These are phyloP conservation scores for Drosera capensis DNA, from an alignment of 148 eudicot genomes.

Conservation along the genomic window DNA sequence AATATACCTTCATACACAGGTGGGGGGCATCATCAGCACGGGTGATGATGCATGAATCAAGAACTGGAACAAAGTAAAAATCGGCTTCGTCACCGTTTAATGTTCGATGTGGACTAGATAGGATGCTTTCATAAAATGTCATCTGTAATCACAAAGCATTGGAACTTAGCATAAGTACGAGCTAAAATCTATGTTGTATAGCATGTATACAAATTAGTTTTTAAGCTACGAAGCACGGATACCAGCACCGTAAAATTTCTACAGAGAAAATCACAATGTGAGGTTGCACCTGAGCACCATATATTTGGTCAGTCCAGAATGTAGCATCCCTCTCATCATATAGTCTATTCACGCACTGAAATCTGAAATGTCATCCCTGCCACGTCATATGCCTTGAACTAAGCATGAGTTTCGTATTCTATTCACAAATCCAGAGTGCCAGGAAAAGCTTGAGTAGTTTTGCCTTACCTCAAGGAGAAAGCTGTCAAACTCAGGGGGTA, in stretches of 20 bases:
- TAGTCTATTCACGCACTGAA: slow-evolving; percentile 76
- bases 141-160: slow-evolving; percentile 38
- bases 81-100: slow-evolving; percentile 91
- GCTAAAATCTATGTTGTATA: too few relatives aligned
- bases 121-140: slow-evolving; percentile 78
- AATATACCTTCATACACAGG: slow-evolving; percentile 52
- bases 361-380: slow-evolving; percentile 92
- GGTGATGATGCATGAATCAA: slow-evolving; percentile 82
- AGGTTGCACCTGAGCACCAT: slow-evolving; percentile 97
- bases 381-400: too few relatives aligned
- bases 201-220: too few relatives aligned
- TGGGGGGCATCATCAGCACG: slow-evolving; percentile 95
- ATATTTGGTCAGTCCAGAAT: slow-evolving; percentile 81
- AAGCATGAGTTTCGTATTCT: too few relatives aligned
- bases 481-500: slow-evolving; percentile 79
- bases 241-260: too few relatives aligned
- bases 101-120: slow-evolving; percentile 83
- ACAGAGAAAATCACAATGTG: too few relatives aligned
- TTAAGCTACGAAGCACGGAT: too few relatives aligned
- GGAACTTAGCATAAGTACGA: slow-evolving; percentile 4
- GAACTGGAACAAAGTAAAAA: slow-evolving; percentile 85
- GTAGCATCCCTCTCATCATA: slow-evolving; percentile 64
- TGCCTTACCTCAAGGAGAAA: slow-evolving; percentile 83
- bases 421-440: slow-evolving; percentile 1
- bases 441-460: slow-evolving; percentile 1